Base-by-base conservation (phyloP, 768 basidiomycete species). In the Pleurotus cornucopiae region DNA sequence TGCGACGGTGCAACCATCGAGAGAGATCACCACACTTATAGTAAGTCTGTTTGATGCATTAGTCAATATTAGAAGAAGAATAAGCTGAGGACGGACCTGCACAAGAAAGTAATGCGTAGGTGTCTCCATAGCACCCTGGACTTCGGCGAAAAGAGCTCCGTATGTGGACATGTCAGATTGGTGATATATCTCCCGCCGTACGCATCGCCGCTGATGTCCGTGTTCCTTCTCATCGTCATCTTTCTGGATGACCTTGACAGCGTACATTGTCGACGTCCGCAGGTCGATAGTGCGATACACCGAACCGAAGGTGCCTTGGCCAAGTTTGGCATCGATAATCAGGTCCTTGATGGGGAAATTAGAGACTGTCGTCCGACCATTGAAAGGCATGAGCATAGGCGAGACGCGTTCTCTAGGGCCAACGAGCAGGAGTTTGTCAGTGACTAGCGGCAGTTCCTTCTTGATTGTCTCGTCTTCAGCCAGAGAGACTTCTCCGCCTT, bases 281-380 rank as follows among this genome's bases (percentile, higher is more conserved):
- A n/a, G 21, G 5, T 53, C 18, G 21, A 11, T 1, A 5, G 51
- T 41, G 16, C 34, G 51, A 14, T 20, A 25, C n/a, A 53, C 51
- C n/a, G 37, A 20, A 1, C 51, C 51, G 23, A 53, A 53, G 4
- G 16, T 39, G 39, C 51, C 51, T 41, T 53, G 13, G n/a, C 51
- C 51, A 12, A 53, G 51, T 41, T 40, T 18, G 1, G 37, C 16
- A 4, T 53, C 51, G n/a, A 53, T 23, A 1, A 53, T 11, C 14
- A 53, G 51, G n/a, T 40, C 18, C 39, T 16, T 41, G 51, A 53
- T 23, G 16, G 51, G 51, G 20, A 53, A 53, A n/a, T 41, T 16
- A 11, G 39, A 39, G 20, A 40, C 21, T 21, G 7, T 4, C 9
- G 51, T 39, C 12, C 51, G 51, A 12, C 39, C 51, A 12, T 53